These are phyloP conservation scores for Magnolia kwangsiensis DNA, from an alignment of 164 flowering plant genomes.

Conservation along the genomic window DNA sequence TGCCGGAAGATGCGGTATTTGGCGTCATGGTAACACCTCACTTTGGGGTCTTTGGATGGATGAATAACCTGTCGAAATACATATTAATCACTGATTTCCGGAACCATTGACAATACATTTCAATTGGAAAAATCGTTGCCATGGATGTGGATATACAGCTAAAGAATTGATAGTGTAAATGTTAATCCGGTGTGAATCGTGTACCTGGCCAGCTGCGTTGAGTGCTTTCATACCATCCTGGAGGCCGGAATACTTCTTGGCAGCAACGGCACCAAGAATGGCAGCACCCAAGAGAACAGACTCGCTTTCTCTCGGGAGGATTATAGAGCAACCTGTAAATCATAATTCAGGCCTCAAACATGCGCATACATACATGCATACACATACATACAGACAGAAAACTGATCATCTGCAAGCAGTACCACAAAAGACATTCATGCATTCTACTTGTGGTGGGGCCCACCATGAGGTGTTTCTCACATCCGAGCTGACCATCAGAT, in stretches of 20 bases:
- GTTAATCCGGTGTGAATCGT: background rate
- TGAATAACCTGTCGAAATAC: conserved; percentile 53
- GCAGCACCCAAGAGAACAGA: conserved; percentile 93
- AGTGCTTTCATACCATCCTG: conserved; percentile 83
- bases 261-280: conserved; percentile 92
- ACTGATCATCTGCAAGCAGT: background rate
- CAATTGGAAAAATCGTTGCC: background rate
- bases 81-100: background rate
- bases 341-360: no score
- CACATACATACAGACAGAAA: background rate
- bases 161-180: background rate
- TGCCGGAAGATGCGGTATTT: conserved; percentile 72
- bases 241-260: conserved; percentile 68
- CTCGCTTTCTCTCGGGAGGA: conserved; percentile 87
- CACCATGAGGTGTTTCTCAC: no score
- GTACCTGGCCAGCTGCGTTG: conserved; percentile 91
- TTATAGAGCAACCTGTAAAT: conserved; percentile 66
- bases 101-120: background rate
- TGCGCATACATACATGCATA: background rate
- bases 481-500: no score
- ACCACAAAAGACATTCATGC: no score
- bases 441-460: no score
- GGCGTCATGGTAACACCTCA: conserved; percentile 88
- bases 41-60: conserved; percentile 70
- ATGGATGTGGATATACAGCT: background rate